Evolutionary conservation across 495 filamentous ascomycete species (phyloP), one percentile per base, ranked within the genome.

Genomic region (Penicillium antarcticum): DNA sequence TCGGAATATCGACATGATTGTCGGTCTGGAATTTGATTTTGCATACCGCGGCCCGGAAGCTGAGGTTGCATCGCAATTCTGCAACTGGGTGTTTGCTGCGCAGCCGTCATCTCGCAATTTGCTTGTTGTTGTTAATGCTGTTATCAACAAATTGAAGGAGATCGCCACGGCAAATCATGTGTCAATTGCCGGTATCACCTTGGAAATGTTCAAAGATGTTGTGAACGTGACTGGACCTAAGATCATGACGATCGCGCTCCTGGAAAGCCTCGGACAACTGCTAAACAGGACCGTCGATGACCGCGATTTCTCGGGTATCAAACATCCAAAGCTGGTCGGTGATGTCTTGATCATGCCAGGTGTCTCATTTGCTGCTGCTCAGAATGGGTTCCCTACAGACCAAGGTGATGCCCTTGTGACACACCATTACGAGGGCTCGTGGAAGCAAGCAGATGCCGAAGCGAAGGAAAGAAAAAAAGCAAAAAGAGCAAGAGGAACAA

Each of bases 11-110:
- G 65, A 70, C 18, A 62, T 76, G 42, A 62, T 77, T n/a, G 62
- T 79, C 31, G 75, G 75, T 0, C 40, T 77, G 35, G 75, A 79
- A 39, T 68, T 65, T 31, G 73, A 77, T 47, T 45, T 69, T 17
- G 56, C 55, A 38, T 64, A 58, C 31, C 60, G 60, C 12, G 69
- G 66, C n/a, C 60, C 60, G 3, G 62, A 60, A 6, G 59, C 57
- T 14, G 51, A 66, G 16, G 62, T 62, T 51, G 69, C 60, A 36
- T 68, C 48, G 11, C 71, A 74, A 35, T 74, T 78, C 23, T 66
- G 64, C 34, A 75, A 72, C 37, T 77, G 72, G 66, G 63, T 67
- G 1, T 62, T 78, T 31, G 50, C 63, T 14, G 67, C 62, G 14
- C 60, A 56, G 47, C 67, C 72, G 3, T 50, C 55, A 1, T 62